A percentile compares a stretch with the other conserved stretches of the same genome.
These are phyloP conservation scores for Ogataea hybrid DNA, from an alignment of 1,139 yeast genomes.

Conservation along the genomic window DNA sequence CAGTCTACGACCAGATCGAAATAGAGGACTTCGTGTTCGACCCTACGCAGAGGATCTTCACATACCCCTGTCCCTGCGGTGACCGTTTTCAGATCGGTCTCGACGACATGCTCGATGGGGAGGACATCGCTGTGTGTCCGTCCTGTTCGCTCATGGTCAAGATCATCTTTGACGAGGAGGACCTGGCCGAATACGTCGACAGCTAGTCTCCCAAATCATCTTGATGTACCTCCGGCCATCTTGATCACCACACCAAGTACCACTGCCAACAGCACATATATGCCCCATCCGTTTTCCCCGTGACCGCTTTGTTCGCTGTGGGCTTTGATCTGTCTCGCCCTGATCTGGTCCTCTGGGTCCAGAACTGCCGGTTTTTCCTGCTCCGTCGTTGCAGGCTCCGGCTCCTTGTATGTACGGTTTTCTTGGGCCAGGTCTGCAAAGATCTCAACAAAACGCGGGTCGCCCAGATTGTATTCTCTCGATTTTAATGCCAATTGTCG, in stretches of 20 bases:
- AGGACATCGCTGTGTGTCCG: conserved; percentile 94
- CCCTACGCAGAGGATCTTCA: conserved; percentile 72
- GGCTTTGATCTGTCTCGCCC: conserved; percentile 28
- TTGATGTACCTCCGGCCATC: neutral
- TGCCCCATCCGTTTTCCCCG: neutral
- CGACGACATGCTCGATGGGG: conserved; percentile 88
- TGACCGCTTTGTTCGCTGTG: neutral
- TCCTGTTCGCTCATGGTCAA: conserved; percentile 92
- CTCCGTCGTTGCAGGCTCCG: conserved; percentile 23
- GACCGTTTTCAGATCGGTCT: conserved; percentile 85
- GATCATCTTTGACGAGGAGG: conserved; percentile 75
- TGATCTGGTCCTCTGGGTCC: conserved; percentile 49
- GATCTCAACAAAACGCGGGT: conserved; percentile 54
- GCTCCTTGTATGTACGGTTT: conserved; percentile 34
- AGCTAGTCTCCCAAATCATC: neutral
- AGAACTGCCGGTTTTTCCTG: conserved; percentile 35
- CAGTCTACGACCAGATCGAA: conserved; percentile 90
- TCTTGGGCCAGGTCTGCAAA: conserved; percentile 67
- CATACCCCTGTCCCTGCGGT: conserved; percentile 98
- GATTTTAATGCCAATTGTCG: conserved; percentile 50
- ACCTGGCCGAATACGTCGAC: conserved; percentile 39
- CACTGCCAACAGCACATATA: neutral
- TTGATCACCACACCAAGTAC: neutral
- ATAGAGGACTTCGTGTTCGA: conserved; percentile 96
- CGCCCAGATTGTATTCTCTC: conserved; percentile 60